Base-by-base conservation (phyloP, 352 stramenopile species). In the Phytophthora crassamura region DNA sequence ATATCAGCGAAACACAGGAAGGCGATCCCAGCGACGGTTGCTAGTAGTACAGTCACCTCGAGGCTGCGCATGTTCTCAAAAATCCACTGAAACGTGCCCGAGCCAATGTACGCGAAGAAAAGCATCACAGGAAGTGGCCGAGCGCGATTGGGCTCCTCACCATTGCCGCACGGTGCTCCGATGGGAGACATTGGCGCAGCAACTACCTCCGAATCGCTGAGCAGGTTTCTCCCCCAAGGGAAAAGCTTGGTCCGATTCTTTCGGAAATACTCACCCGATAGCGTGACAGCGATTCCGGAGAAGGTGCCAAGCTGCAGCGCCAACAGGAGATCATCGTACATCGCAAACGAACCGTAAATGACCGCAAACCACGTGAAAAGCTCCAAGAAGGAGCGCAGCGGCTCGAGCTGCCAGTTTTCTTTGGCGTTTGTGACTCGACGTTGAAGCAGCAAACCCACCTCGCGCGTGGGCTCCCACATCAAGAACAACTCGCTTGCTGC, bases 81-180 rank as follows among this genome's bases (percentile, higher is more conserved):
- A 30, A 95, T 95, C 87, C 87, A 95, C 52, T 93, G 84, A 55
- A 95, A 95, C 8, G 87, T 95, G 32, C 87, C 84, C 14, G 87
- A 93, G 2, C 88, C 88, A 18, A 95, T 85, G 58, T 95, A 95
- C 16, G 85, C 85, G 60, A 95, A 94, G 38, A 95, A 63, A 5
- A 94, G 63, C 78, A 95, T 91, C 7, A 80, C 65, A 20, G 79
- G 75, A 22, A 88, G 65, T 9, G 72, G 74, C 9, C 76, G 66
- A 64, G 74, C 40, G 34, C 47, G 34, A 36, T 59, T 59, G 34
- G 47, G 12, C 38, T 64, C 51, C 14, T 47, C 62, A 34, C 42
- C 16, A 11, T 64, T 52, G 2, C 45, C 52, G 36, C 28, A 56
- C 3, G 59, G 40, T 12, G 18, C 25, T 58, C 57, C 47, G 36